Evolutionary conservation across 257 asterid species (phyloP), one percentile per base, ranked within the genome.

Genomic region (Nicotiana knightiana): DNA sequence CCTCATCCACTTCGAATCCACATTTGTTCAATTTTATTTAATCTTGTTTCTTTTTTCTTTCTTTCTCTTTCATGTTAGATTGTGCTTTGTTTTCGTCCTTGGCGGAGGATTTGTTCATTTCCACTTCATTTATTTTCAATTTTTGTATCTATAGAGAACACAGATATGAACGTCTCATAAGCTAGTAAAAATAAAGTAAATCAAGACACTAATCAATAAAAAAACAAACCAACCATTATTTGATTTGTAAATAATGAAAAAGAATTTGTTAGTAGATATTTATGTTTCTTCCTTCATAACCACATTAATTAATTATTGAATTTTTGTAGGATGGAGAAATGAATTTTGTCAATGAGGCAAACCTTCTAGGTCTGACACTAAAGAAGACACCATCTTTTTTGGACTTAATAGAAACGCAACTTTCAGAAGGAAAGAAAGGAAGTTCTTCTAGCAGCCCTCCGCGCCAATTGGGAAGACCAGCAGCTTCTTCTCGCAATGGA

Each of bases 341-440:
- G 5, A 86, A 83, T 43, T 43, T 43, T 9, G 51, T 43, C 3
- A 43, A 43, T 9, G 75, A 73, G 28, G 21, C 81, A 32, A 83
- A 86, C 28, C 87, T 85, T n/a, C 87, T 94, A 15, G 98, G 97
- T 1, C 35, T 94, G 87, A 85, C 26, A 15, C 81, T 94, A 5
- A 81, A 57, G 0, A 90, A 78, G 79, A 84, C 97, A 9, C 87
- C 89, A n/a, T 92, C 97, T 6, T 88, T 94, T 24, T 24, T 90
- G 1, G 84, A 62, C 9, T 51, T 85, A 76, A 0, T 92, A 64
- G 84, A 86, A 43, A 66, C 81, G 1, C 46, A 82, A 43, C 85
- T 35, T 58, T 54, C 67, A 39, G 9, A 7, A 24, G 62, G 59
- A 15, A 57, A 57, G 3, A 76, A 58, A 55, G 10, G 55, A 4